These are phyloP conservation scores for Arthrobotrys pseudoclavata DNA, from an alignment of 2,329 filamentous ascomycete genomes.

Conservation along the genomic window DNA sequence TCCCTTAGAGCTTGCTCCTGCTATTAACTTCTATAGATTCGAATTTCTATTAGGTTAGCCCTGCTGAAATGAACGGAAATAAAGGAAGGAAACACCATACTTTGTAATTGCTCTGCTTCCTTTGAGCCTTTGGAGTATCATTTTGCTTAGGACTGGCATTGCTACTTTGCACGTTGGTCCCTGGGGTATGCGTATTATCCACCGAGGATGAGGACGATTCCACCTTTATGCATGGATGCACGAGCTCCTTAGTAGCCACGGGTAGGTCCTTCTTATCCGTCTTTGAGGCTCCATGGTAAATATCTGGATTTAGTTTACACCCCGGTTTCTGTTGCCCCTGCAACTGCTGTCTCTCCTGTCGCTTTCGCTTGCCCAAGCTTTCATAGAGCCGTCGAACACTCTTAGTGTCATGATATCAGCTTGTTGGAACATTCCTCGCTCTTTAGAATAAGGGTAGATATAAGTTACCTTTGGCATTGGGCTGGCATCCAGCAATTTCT, in stretches of 20 bases:
- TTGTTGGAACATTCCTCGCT: background rate
- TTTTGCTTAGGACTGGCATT: background rate
- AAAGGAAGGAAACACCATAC: background rate
- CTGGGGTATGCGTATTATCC: background rate
- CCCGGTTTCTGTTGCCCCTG: background rate
- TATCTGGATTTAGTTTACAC: too few species aligned
- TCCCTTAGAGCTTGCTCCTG: background rate
- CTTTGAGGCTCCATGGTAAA: background rate
- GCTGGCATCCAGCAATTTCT: slow-evolving; percentile 33
- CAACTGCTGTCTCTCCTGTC: background rate
- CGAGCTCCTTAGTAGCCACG: background rate
- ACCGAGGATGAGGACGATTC: background rate
- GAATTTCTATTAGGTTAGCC: background rate
- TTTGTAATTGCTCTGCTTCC: background rate
- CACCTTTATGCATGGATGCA: background rate
- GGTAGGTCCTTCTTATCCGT: background rate
- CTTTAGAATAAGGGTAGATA: background rate
- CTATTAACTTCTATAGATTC: background rate
- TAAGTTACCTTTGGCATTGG: slow-evolving; percentile 50
- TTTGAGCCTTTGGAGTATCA: background rate
- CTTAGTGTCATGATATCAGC: slow-evolving; percentile 1
- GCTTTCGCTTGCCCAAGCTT: slow-evolving; percentile 15
- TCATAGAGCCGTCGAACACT: slow-evolving; percentile 39
- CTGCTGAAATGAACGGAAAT: background rate
- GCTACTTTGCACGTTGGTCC: background rate